These are phyloP conservation scores for Termitomyces sp. DNA, from an alignment of 768 basidiomycete species.

Conservation along the genomic window DNA sequence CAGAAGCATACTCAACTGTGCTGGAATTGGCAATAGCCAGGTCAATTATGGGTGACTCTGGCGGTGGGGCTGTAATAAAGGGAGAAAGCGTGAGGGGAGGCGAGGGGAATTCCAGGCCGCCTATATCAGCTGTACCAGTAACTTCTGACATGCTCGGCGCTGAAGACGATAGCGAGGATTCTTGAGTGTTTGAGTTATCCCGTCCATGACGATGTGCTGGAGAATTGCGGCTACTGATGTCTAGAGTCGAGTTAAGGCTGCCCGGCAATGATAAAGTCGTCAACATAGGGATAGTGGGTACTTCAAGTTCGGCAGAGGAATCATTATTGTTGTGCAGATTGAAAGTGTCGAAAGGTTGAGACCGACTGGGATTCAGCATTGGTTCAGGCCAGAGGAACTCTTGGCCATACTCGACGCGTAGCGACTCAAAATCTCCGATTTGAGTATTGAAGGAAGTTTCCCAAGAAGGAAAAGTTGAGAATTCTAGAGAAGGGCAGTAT, in stretches of 20 bases:
- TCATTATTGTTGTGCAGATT: conserved; percentile 6
- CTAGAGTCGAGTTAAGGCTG: conserved; percentile 16
- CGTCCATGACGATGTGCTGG: neutral
- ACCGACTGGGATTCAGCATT: conserved; percentile 8
- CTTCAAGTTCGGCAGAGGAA: conserved; percentile 19
- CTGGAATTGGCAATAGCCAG: conserved; percentile 14
- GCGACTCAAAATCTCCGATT: conserved; percentile 11
- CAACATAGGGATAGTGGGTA: conserved; percentile 21
- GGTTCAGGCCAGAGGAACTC: neutral
- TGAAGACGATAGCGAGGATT: conserved; percentile 8
- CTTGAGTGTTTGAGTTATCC: neutral
- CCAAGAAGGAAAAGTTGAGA: conserved; percentile 20
- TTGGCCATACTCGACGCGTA: neutral
- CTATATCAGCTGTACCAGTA: conserved; percentile 7
- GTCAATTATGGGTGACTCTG: conserved; percentile 6
- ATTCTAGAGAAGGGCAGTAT: conserved; percentile 15
- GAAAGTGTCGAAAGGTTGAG: conserved; percentile 6
- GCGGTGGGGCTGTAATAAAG: conserved; percentile 12
- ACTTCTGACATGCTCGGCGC: conserved; percentile 6
- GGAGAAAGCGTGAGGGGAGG: conserved; percentile 16
- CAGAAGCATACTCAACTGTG: conserved; percentile 28
- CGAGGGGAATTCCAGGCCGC: conserved; percentile 9
- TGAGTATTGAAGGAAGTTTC: conserved; percentile 22
- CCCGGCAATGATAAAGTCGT: conserved; percentile 21
- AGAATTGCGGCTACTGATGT: conserved; percentile 7